Evolutionary conservation across 129 eudicot genomes (phyloP).

Genomic region (Centrapalus pauciflorus): DNA sequence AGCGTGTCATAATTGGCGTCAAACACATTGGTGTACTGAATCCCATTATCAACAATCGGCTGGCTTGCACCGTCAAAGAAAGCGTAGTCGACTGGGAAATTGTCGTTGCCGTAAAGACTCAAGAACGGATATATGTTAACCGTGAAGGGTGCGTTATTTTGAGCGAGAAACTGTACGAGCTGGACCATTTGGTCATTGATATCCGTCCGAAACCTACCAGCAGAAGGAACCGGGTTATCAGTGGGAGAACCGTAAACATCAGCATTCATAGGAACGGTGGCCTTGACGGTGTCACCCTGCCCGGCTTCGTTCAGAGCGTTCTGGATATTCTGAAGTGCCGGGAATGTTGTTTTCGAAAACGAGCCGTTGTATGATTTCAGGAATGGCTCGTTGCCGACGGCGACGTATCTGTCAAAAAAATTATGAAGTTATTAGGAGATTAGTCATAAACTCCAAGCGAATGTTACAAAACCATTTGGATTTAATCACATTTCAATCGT

Average conservation of each 20-base stretch:
- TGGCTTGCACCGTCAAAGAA: conserved; percentile 35
- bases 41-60: no score
- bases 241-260: conserved; percentile 24
- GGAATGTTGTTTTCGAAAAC: conserved; percentile 26
- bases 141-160: conserved; percentile 20
- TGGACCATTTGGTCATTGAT: conserved; percentile 21
- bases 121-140: conserved; percentile 32
- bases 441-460: neutral
- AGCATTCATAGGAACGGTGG: conserved; percentile 33
- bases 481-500: neutral
- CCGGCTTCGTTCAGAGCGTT: conserved; percentile 33
- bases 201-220: conserved; percentile 23
- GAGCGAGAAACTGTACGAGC: conserved; percentile 7
- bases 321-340: conserved; percentile 40
- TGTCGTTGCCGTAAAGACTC: conserved; percentile 15
- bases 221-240: conserved; percentile 20
- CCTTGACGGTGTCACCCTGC: conserved; percentile 18
- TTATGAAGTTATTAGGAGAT: no score
- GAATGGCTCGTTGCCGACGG: conserved; percentile 44
- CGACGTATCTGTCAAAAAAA: conserved; percentile 37
- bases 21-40: no score
- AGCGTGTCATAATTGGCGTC: no score
- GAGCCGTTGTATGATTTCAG: conserved; percentile 33
- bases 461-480: neutral
- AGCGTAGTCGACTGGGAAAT: conserved; percentile 28